A percentile compares a stretch with the other conserved stretches of the same genome.
These are phyloP conservation scores for Apiospora koreana DNA, from an alignment of 2,329 filamentous ascomycete species.

Conservation along the genomic window DNA sequence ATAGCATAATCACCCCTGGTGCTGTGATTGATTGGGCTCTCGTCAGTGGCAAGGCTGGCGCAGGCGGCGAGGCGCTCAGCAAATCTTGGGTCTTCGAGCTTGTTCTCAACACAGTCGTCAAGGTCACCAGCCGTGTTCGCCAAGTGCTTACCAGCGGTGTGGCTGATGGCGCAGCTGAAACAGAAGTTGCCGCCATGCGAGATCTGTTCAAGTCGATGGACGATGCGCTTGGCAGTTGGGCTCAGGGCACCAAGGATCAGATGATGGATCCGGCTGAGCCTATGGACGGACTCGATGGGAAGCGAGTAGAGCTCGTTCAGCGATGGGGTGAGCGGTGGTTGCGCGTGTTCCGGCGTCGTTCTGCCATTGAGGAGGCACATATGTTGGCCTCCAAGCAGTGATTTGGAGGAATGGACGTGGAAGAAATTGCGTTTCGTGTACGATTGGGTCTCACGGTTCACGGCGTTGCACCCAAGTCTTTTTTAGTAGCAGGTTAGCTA, in stretches of 20 bases:
- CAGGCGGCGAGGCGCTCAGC: conserved; percentile 68
- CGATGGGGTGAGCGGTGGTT: conserved; percentile 87
- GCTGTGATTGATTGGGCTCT: conserved; percentile 91
- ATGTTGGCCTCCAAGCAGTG: conserved; percentile 10
- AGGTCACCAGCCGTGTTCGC: conserved; percentile 83
- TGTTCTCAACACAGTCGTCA: conserved; percentile 82
- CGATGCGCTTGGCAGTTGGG: conserved; percentile 73
- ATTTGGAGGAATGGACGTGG: neutral
- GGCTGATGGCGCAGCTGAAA: conserved; percentile 49
- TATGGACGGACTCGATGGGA: conserved; percentile 56
- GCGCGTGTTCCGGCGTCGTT: conserved; percentile 78
- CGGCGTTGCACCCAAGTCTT: neutral
- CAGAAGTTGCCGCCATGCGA: conserved; percentile 74
- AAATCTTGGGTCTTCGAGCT: conserved; percentile 85
- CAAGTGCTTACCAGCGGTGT: conserved; percentile 70
- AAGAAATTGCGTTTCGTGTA: neutral
- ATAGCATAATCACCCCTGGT: conserved; percentile 85
- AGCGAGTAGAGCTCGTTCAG: conserved; percentile 65
- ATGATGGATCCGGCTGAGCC: conserved; percentile 62
- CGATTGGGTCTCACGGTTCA: conserved; percentile 4
- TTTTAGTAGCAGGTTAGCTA: conserved; percentile 5
- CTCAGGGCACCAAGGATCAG: conserved; percentile 71
- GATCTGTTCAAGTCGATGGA: conserved; percentile 81
- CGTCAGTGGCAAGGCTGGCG: conserved; percentile 49
- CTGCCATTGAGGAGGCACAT: conserved; percentile 77